Base-by-base conservation (phyloP, 768 basidiomycete genomes). In the Trametes punicea region DNA sequence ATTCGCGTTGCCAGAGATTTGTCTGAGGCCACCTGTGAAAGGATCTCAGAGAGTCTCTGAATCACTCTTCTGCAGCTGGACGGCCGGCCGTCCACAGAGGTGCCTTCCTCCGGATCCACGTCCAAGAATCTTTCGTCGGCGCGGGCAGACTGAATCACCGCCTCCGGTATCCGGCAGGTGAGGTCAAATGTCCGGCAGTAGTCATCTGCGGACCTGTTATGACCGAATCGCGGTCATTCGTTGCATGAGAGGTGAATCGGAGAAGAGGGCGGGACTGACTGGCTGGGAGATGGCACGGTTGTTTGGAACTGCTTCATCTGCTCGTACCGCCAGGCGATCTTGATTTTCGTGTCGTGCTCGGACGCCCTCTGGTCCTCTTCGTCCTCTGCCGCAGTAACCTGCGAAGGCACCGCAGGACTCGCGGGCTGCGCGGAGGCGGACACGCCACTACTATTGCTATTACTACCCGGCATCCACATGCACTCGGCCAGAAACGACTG, bases 271-370 rank as follows among this genome's bases (percentile, higher is more conserved):
- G 33, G 16, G 67, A 81, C 82, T 69, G 77, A 81, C 77, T 73
- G 71, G 60, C 72, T 72, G 41, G 77, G 67, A 45, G 74, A 59
- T 33, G 75, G 67, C 20, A 93, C 84, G 2, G 91, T 93, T 4
- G 94, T 97, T 73, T 91, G 83, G 69, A 97, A 96, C 71, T 79
- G 85, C 73, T 88, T 90, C 90, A 98, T 90, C 55, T 85, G 80
- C 65, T 93, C 92, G 71, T 99, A 99, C 67, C 97, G 81, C 91
- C 97, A 99, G 27, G 97, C 97, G 64, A 99, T 98, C 74, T 90
- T 96, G 61, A 95, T 88, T 64, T 84, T 85, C 25, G 82, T 77
- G 38, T 74, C 79, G 31, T 64, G 67, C 61, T 76, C 77, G 11
- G 67, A 57, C n/a, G 60, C 61, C 30, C 61, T 62, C n/a, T 55